Evolutionary conservation across 2,329 filamentous ascomycete genomes (phyloP), one percentile per base, ranked within the genome.

Genomic region (Penicillium digitatum): DNA sequence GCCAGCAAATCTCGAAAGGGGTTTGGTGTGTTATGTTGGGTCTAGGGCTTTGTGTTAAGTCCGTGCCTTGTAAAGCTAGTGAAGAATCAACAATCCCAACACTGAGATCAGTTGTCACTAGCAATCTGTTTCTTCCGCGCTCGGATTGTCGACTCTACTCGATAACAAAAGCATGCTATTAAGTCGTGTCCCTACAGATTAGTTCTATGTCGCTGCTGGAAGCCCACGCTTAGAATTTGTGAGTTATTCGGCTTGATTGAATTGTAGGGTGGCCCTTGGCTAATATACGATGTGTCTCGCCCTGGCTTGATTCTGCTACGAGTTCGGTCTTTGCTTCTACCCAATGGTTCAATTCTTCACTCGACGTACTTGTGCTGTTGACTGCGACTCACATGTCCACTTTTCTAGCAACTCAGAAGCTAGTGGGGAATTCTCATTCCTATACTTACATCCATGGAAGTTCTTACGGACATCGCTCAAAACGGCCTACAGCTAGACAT

Each of bases 101-200:
- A 22, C 3, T 20, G 0, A 11, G n/a, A 18, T 20, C 34, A 67
- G 65, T 75, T 79, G 0, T 80, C 80, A 0, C 59, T 81, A 0
- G 72, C 71, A 5, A 77, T 82, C 53, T 80, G 82, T 65, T 79
- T 76, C 69, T 82, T 82, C 62, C 76, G 80, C 5, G 63, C 81
- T 53, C 76, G 78, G 46, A 81, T 82, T 78, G 71, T 76, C 29
- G 76, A 80, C 44, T 80, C 79, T 0, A 80, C 76, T 12, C 77
- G 75, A 10, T 81, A 79, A 61, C 72, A 74, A 46, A 78, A 75
- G 56, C 76, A 74, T 22, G 69, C 78, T 1, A 76, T 79, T 64
- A 72, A 73, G 54, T 76, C 74, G 50, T 69, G 73, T 5, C 80
- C 79, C 0, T 82, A 82, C 61, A 61, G 64, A 61, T 70, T 81